Base-by-base conservation (phyloP, 768 basidiomycete species). In the Hebeloma cylindrosporum region DNA sequence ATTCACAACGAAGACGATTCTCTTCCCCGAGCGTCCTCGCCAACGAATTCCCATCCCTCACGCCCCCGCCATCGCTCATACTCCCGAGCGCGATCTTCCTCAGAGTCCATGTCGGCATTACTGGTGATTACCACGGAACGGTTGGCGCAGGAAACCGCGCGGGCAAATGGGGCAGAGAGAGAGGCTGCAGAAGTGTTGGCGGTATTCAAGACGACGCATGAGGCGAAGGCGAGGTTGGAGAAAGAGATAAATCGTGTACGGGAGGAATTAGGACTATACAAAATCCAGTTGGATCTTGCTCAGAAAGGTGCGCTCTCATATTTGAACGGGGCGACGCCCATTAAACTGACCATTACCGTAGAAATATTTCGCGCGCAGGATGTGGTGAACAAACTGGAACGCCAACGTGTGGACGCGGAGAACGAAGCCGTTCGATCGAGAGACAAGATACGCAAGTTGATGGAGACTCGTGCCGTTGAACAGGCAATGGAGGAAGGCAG, bases 281-380 rank as follows among this genome's bases (percentile, higher is more conserved):
- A 79, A 56, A 37, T 76, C 1, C 79, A 82, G 66, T 61, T 82
- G 20, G 75, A 78, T 13, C 65, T 72, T 25, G 82, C 83, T 11
- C 80, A 83, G 51, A 68, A 67, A 59, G 72, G 72, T 73, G 16
- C 14, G 51, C 33, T 14, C 35, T n/a, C 10, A 40, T 31, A 23
- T 32, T 36, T 32, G 13, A 3, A 3, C 27, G n/a, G 25, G 1
- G 9, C 17, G 9, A n/a, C 25, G 13, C 21, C 10, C 9, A 40
- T 25, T 40, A 4, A 34, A 11, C 37, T 13, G 22, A 5, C 18
- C 16, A 30, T 32, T 22, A 1, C 47, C 22, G 5, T 31, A 65
- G 80, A 83, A 54, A 80, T 83, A 29, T 57, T 64, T 17, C 70
- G 72, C 26, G 82, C 81, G 0, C 80, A 83, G 48, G 67, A 71